Base-by-base conservation (phyloP, 148 eudicot species). In the Drosera capensis region DNA sequence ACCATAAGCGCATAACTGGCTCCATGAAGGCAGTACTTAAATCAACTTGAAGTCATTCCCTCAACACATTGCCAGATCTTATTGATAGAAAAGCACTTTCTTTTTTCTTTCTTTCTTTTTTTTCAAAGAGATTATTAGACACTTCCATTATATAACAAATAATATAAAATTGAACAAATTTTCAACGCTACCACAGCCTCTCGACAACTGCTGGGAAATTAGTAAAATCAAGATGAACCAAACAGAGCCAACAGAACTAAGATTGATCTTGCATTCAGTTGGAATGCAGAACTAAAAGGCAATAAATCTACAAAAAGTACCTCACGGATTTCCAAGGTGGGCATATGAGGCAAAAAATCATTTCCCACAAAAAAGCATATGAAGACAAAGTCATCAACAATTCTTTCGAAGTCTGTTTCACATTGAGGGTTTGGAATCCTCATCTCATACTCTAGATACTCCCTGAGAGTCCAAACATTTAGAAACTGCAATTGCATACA, bases 321-420 rank as follows among this genome's bases (percentile, higher is more conserved):
- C 93, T 90, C 99, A 13, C 95, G 95, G 46, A 90, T 90, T 69
- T 90, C 99, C 59, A 90, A 62, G 1, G 95, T 90, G 16, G 99
- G 99, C 99, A 90, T 84, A 62, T 90, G 99, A 14, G 99, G 97
- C 49, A 84, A 61, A 50, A 90, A 90, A 43, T 90, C 97, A 69
- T 90, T 90, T 56, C 97, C 97, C 6, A 90, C 97, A 62, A 90
- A 90, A 72, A 90, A 90, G 59, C 99, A 90, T 22, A 90, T 84
- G 66, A 90, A 90, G 62, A 90, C 72, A 53, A 85, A 90, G 55
- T 90, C 99, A 62, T 85, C 99, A 20, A 90, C 52, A 52, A 85
- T 73, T 63, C 95, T 48, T 69, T 90, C 99, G 28, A 90, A 52
- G 60, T 90, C 85, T 42, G 78, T 64, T 75, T 73, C 55, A 28